Conservation (phyloP, 768 basidiomycete genomes). For the Boletellus emodensis region DNA sequence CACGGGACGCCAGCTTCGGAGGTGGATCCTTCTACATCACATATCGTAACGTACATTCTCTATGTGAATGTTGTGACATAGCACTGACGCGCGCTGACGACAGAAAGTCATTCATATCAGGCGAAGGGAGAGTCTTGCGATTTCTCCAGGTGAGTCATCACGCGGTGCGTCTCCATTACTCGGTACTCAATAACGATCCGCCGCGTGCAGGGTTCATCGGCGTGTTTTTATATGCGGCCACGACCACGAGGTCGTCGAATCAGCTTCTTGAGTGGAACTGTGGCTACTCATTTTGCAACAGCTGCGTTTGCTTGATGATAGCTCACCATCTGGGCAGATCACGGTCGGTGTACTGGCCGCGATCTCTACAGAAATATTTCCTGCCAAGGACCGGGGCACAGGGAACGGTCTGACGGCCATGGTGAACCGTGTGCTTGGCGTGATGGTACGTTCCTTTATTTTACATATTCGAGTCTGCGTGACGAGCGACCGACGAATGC, state of each 20-base stretch:
- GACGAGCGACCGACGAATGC: neutral
- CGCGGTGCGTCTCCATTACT: constrained; percentile 31
- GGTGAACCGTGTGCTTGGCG: constrained; percentile 59
- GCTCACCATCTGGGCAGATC: constrained; percentile 34
- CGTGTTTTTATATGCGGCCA: constrained; percentile 68
- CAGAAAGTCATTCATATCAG: constrained; percentile 70
- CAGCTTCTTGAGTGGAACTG: constrained; percentile 78
- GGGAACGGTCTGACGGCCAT: constrained; percentile 62
- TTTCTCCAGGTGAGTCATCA: constrained; percentile 53
- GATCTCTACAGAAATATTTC: constrained; percentile 67
- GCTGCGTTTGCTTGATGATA: constrained; percentile 16
- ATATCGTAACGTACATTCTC: constrained; percentile 57
- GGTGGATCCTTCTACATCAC: constrained; percentile 68
- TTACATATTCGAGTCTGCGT: neutral
- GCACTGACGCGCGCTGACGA: neutral
- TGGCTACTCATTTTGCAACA: constrained; percentile 61
- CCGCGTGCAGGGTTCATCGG: constrained; percentile 64
- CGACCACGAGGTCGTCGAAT: constrained; percentile 53
- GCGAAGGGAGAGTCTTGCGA: constrained; percentile 60
- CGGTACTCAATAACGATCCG: constrained; percentile 45
- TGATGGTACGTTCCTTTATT: constrained; percentile 42
- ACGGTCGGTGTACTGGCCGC: constrained; percentile 78
- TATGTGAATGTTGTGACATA: too few species aligned
- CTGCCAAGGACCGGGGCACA: constrained; percentile 67
- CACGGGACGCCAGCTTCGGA: constrained; percentile 63